These are phyloP conservation scores for Vigna mungo DNA, from an alignment of 306 rosid species.

Conservation along the genomic window DNA sequence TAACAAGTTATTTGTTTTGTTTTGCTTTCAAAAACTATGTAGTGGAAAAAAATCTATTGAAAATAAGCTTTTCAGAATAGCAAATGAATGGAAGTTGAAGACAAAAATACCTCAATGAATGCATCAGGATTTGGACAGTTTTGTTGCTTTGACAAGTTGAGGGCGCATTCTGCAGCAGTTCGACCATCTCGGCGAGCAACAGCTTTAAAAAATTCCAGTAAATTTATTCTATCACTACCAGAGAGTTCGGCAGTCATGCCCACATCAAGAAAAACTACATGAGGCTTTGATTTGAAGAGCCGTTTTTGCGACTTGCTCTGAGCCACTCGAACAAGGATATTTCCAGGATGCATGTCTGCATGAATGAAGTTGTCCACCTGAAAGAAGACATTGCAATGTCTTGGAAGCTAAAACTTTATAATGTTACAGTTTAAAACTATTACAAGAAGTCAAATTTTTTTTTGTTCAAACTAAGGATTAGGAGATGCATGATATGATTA, in stretches of 20 bases:
- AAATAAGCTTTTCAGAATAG: not conserved
- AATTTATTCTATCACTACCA: conserved; percentile 82
- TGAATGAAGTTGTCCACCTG: conserved; percentile 99
- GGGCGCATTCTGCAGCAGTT: conserved; percentile 85
- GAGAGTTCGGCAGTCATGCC: conserved; percentile 99
- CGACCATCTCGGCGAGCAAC: conserved; percentile 96
- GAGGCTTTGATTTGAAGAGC: conserved; percentile 96
- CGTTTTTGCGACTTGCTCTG: conserved; percentile 68
- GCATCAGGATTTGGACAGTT: conserved; percentile 97
- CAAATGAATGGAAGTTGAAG: not conserved
- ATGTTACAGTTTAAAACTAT: conserved; percentile 35
- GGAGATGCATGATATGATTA: conserved; percentile 5
- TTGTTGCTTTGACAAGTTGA: conserved; percentile 84
- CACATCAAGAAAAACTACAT: conserved; percentile 95
- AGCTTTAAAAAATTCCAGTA: conserved; percentile 92
- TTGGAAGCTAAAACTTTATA: conserved; percentile 49
- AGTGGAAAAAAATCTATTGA: not conserved
- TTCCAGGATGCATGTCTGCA: conserved; percentile 99
- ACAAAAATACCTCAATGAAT: conserved; percentile 75
- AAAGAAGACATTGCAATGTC: conserved; percentile 50
- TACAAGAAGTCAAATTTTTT: not conserved
- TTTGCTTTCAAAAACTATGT: not conserved
- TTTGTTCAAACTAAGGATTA: conserved; percentile 19
- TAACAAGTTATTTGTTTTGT: not conserved
- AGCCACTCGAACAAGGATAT: conserved; percentile 91